Base-by-base conservation (phyloP, 2,329 filamentous ascomycete genomes). In the Fusarium nodosum region DNA sequence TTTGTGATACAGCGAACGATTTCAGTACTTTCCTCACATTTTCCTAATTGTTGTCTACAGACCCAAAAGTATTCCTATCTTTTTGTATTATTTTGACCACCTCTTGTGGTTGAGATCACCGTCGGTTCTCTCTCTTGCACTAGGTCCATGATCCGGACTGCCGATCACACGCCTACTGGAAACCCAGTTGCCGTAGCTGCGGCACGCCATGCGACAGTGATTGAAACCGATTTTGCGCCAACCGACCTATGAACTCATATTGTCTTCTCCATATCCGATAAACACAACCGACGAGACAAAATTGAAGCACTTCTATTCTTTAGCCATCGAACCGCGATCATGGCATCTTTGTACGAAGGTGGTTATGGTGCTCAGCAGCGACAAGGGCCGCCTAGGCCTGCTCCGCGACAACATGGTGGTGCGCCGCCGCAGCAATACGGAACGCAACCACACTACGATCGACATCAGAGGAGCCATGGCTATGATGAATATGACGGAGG, bases 301-400 rank as follows among this genome's bases (percentile, higher is more conserved):
- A 28, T 28, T 31, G 26, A 42, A 31, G 8, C 42, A 59, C 28
- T 31, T 58, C 31, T 34, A 33, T n/a, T 57, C 52, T 34, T 18
- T 54, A 34, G 48, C 54, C 45, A 41, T 39, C 34, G 47, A 68
- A 45, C 48, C 53, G 44, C 38, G 53, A 41, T 33, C 18, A 88
- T 88, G 86, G 83, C 85, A 46, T 51, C 48, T 51, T n/a, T 34
- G 24, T 87, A 86, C 73, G 82, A 86, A 66, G 81, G 79, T 64
- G 82, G 71, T n/a, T 76, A 76, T 63, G 79, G 79, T 59, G 79
- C 72, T 45, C 81, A 83, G 54, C 82, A 85, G 72, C 82, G 83
- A 60, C 81, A 79, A 33, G 82, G 80, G 53, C 79, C 80, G 45
- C 82, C 81, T 56, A 78, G 82, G 56, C 78, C 80, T 48, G 75